Conservation (phyloP, 1,284 basidiomycete genomes). For the Apiotrichum veenhuisii region DNA sequence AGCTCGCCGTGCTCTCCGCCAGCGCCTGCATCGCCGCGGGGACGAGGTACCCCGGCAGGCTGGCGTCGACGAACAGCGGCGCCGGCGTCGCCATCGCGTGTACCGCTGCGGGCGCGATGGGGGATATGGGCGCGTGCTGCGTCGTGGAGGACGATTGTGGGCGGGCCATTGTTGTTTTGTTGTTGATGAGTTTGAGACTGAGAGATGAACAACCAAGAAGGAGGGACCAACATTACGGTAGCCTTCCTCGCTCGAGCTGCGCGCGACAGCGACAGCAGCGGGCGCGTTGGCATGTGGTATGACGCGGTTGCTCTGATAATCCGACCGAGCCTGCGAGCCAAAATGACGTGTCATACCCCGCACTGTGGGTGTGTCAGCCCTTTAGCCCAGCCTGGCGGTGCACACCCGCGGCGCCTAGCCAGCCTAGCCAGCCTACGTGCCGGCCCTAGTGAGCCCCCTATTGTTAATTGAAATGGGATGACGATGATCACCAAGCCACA, state of each 20-base stretch:
- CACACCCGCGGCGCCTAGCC: too few relatives aligned
- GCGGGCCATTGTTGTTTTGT: constrained; percentile 11
- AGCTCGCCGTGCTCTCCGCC: constrained; percentile 65
- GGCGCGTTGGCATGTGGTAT: too few relatives aligned
- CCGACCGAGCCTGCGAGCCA: neutral
- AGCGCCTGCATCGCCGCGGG: constrained; percentile 73
- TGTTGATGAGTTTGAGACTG: too few relatives aligned
- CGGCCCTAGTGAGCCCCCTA: too few relatives aligned
- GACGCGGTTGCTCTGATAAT: neutral
- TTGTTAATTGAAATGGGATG: too few relatives aligned
- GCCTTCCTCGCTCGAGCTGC: too few relatives aligned
- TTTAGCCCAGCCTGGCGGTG: too few relatives aligned
- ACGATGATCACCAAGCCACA: too few relatives aligned
- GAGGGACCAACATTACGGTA: too few relatives aligned
- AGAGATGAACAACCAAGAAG: too few relatives aligned
- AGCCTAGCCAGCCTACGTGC: too few relatives aligned
- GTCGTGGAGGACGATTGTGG: constrained; percentile 35
- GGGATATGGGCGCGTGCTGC: constrained; percentile 28
- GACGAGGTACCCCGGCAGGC: constrained; percentile 76
- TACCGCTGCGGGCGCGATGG: constrained; percentile 38
- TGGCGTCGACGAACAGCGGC: constrained; percentile 60
- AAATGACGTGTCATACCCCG: constrained; percentile 18
- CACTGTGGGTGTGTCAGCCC: neutral
- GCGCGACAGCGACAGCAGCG: too few relatives aligned
- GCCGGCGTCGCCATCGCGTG: constrained; percentile 46